Conservation (phyloP, 2,329 filamentous ascomycete species). For the Paramyrothecium sp. region DNA sequence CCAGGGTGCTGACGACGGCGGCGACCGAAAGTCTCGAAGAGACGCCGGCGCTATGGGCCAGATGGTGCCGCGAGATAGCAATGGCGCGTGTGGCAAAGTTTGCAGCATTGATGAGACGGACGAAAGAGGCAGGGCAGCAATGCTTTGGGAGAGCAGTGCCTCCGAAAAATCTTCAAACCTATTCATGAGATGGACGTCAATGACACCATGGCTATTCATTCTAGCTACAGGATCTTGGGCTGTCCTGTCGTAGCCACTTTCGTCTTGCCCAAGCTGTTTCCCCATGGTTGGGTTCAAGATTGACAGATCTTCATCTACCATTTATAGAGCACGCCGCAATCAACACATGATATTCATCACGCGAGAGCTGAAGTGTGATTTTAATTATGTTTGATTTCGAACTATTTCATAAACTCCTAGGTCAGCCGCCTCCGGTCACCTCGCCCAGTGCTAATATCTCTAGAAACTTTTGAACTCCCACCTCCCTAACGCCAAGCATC, state of each 20-base stretch:
- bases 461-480: too few species aligned
- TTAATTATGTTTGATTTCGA: too few species aligned
- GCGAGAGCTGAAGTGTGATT: too few species aligned
- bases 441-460: too few species aligned
- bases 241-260: not conserved
- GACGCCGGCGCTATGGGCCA: not conserved
- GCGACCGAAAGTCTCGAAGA: not conserved
- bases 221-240: not conserved
- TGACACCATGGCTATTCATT: not conserved
- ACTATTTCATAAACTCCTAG: too few species aligned
- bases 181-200: not conserved
- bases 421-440: not conserved
- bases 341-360: too few species aligned
- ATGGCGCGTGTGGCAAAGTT: constrained; percentile 20
- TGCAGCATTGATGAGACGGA: constrained; percentile 32
- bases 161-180: constrained; percentile 2
- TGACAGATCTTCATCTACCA: too few species aligned
- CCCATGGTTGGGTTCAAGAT: too few species aligned
- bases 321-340: too few species aligned
- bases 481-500: not conserved
- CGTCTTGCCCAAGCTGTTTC: too few species aligned
- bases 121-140: constrained; percentile 17
- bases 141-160: constrained; percentile 23
- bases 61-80: constrained; percentile 13
- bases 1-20: not conserved